Evolutionary conservation across 192 early-diverging fungal species (phyloP), one percentile per base, ranked within the genome.

Genomic region (Entomortierella beljakovae): DNA sequence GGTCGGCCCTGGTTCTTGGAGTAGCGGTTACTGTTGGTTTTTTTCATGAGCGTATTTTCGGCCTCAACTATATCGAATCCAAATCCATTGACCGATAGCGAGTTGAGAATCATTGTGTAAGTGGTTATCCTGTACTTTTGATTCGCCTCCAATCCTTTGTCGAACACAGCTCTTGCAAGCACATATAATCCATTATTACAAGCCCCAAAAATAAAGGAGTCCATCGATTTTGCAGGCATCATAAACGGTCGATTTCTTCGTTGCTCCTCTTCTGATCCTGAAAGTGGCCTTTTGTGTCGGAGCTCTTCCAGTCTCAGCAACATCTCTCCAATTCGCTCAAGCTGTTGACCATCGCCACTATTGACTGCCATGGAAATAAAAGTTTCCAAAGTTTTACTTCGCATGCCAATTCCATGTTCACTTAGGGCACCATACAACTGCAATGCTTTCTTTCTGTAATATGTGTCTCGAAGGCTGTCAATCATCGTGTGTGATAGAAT

Each of bases 61-160:
- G 67, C 75, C 11, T 49, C 40, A 15, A 79, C 67, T 15, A 79
- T 54, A 38, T 79, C 75, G 51, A 79, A 79, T 55, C 75, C 75
- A 60, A 79, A 70, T 15, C 60, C 75, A 46, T 70, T 79, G 56
- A 70, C 62, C 10, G 75, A 79, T 22, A 46, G 64, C 10, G 61
- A 59, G 40, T 79, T 79, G 53, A 79, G 51, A n/a, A 79, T 61
- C 42, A 29, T 46, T 2, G 61, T 70, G 42, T 59, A 79, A 1
- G 75, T 79, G 2, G 42, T 57, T 6, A 34, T 32, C 11, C 68
- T 43, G n/a, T 79, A 79, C 11, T 37, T 32, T 26, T 57, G 43
- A 3, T 68, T 68, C 18, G 25, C 62, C 20, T 58, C 66, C 66
- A 79, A 34, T 5, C 61, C 67, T 25, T 37, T 42, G 32, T 79